phyloP scores from a whole-genome alignment of 345 rosid species.

The Crucihimalaya himalaica region DNA sequence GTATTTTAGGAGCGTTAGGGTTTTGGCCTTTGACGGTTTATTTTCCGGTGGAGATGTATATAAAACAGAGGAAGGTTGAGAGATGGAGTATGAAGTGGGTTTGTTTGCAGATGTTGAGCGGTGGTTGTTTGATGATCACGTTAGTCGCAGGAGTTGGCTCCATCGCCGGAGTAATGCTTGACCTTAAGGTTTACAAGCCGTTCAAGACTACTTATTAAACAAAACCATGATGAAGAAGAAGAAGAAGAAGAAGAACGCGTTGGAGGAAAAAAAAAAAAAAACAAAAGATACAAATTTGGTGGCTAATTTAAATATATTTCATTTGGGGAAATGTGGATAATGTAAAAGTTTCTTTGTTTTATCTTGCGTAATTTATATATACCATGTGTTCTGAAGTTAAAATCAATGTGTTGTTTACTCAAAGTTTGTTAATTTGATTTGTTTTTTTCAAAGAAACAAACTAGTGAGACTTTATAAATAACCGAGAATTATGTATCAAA shows the following conservation, averaged over 20 bases:
- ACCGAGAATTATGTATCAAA: not conserved
- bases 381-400: not conserved
- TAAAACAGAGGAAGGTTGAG: constrained; percentile 55
- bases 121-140: constrained; percentile 56
- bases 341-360: constrained; percentile 24
- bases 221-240: constrained; percentile 5
- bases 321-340: constrained; percentile 37
- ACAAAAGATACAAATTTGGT: constrained; percentile 15
- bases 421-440: not conserved
- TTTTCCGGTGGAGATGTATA: constrained; percentile 81
- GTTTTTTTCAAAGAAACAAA: not conserved
- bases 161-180: constrained; percentile 61
- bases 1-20: constrained; percentile 71
- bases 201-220: constrained; percentile 41
- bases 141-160: constrained; percentile 70
- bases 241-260: not conserved
- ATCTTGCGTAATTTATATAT: not conserved
- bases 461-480: not conserved
- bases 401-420: not conserved
- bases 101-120: constrained; percentile 54
- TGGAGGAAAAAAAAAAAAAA: constrained; percentile 24
- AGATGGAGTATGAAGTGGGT: constrained; percentile 70
- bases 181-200: constrained; percentile 46
- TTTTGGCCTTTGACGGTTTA: constrained; percentile 83
- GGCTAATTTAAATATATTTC: not conserved